Evolutionary conservation across 2,329 filamentous ascomycete genomes (phyloP).

Genomic region (Trichoderma oligosporum): DNA sequence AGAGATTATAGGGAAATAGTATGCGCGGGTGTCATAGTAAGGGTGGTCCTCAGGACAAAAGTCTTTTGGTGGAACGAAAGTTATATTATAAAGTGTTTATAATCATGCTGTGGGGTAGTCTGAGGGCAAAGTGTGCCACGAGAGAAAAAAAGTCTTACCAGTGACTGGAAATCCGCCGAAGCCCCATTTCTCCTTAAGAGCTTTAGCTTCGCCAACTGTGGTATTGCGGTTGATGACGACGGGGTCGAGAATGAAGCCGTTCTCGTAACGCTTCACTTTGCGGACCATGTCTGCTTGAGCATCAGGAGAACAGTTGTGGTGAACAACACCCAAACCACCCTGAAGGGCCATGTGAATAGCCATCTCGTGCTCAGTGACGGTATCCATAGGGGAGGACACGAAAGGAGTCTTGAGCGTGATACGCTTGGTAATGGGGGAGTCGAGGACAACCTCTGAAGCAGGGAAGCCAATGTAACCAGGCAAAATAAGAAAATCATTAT

Average conservation of each 20-base stretch:
- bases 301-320: slow-evolving; percentile 98
- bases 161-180: slow-evolving; percentile 98
- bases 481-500: slow-evolving; percentile 97
- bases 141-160: slow-evolving; percentile 60
- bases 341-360: slow-evolving; percentile 94
- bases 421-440: slow-evolving; percentile 90
- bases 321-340: slow-evolving; percentile 87
- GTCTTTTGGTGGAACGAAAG: slow-evolving; percentile 99
- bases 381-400: slow-evolving; percentile 98
- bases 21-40: slow-evolving; percentile 33
- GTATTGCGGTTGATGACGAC: slow-evolving; percentile 84
- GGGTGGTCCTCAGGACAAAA: slow-evolving; percentile 73
- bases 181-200: slow-evolving; percentile 95
- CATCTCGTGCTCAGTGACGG: slow-evolving; percentile 99
- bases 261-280: slow-evolving; percentile 99
- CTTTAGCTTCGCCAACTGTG: slow-evolving; percentile 86
- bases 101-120: slow-evolving; percentile 60
- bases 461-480: slow-evolving; percentile 98
- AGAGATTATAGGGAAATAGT: slow-evolving; percentile 16
- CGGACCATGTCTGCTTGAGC: slow-evolving; percentile 98
- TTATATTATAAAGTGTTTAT: slow-evolving; percentile 76
- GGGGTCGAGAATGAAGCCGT: slow-evolving; percentile 96
- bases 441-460: slow-evolving; percentile 80
- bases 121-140: slow-evolving; percentile 10
- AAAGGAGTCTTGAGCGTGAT: slow-evolving; percentile 96